A percentile compares a stretch with the other conserved stretches of the same genome.
Evolutionary conservation across 192 early-diverging fungal species (phyloP).

Genomic region (Backusella tarrabulga): DNA sequence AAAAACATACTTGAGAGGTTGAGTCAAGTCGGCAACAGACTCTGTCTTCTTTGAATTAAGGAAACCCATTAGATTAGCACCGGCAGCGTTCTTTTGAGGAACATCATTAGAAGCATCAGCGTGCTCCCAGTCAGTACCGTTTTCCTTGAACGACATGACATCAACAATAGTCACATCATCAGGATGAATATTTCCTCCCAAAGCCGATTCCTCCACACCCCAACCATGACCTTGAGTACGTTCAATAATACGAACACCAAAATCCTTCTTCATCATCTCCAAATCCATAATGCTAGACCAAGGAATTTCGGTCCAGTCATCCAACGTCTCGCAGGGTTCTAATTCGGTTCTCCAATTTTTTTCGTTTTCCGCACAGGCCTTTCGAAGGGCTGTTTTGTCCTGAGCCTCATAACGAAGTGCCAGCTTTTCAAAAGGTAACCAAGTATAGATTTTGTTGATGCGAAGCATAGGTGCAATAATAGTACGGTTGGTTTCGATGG

Average conservation of each 20-base stretch:
- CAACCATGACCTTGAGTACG: slow-evolving; percentile 13
- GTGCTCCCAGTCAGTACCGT: slow-evolving; percentile 14
- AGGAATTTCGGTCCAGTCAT: slow-evolving; percentile 26
- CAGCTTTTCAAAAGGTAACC: slow-evolving; percentile 10
- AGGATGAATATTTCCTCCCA: neutral
- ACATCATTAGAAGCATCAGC: neutral
- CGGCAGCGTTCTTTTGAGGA: neutral
- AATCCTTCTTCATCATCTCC: neutral
- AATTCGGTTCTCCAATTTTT: slow-evolving; percentile 3
- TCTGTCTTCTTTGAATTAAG: neutral
- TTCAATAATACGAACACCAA: slow-evolving; percentile 19
- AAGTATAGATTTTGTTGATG: slow-evolving; percentile 6
- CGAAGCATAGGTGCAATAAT: slow-evolving; percentile 23
- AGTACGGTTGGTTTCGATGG: slow-evolving; percentile 22
- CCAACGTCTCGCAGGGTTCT: slow-evolving; percentile 10
- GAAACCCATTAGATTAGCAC: neutral
- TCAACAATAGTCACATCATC: slow-evolving; percentile 8
- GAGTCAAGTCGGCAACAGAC: neutral
- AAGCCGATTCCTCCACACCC: slow-evolving; percentile 4
- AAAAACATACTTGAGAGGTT: slow-evolving; percentile 13
- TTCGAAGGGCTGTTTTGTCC: slow-evolving; percentile 12
- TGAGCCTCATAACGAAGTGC: slow-evolving; percentile 23
- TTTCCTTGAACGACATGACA: slow-evolving; percentile 8
- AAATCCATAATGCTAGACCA: slow-evolving; percentile 31
- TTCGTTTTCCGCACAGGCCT: neutral